A percentile compares a stretch with the other conserved stretches of the same genome.
Conservation (phyloP, 306 rosid species). For the Styphnolobium japonicum region DNA sequence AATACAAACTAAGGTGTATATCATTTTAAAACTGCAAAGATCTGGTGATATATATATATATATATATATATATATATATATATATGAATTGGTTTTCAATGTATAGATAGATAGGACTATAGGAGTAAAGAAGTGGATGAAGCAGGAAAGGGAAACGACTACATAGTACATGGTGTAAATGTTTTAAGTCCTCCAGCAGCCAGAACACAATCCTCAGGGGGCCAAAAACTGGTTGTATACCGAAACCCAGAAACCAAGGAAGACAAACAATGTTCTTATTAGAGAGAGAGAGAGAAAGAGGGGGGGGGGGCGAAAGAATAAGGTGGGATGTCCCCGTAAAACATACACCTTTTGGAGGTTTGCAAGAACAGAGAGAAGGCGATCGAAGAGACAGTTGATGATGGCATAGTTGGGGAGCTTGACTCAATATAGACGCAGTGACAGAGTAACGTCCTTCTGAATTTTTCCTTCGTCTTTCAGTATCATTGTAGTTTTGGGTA, state of each 20-base stretch:
- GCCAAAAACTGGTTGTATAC: background rate
- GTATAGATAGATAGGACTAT: background rate
- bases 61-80: too few relatives aligned
- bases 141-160: background rate
- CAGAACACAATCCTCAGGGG: background rate
- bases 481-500: constrained; percentile 29
- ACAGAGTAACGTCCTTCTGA: constrained; percentile 43
- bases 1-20: background rate
- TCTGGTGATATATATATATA: background rate
- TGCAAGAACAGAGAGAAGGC: constrained; percentile 7
- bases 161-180: background rate
- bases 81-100: background rate
- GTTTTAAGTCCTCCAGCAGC: background rate
- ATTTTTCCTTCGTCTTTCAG: constrained; percentile 38
- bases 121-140: background rate
- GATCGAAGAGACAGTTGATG: constrained; percentile 35
- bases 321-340: background rate
- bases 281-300: constrained; percentile 11
- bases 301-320: background rate
- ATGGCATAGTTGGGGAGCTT: constrained; percentile 30
- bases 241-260: background rate
- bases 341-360: constrained; percentile 15
- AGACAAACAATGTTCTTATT: background rate
- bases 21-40: background rate
- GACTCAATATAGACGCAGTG: constrained; percentile 36